Conservation (phyloP, 306 rosid genomes). For the Prinsepia uniflora region DNA sequence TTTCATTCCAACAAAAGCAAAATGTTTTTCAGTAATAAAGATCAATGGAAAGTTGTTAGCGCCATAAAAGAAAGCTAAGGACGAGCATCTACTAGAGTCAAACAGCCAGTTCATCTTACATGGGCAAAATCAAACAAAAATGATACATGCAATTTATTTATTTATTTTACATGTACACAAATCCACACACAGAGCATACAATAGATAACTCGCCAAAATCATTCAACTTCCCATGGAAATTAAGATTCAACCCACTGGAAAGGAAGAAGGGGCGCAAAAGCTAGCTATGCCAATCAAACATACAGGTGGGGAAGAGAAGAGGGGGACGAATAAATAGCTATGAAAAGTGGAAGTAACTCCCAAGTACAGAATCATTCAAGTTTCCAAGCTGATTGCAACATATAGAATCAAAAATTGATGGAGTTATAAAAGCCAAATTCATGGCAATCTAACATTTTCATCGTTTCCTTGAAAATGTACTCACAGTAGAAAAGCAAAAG, state of each 20-base stretch:
- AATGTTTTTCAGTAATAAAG: not conserved
- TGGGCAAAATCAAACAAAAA: not conserved
- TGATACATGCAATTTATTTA: too few species aligned
- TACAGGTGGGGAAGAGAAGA: not conserved
- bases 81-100: too few species aligned
- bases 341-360: not conserved
- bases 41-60: not conserved
- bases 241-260: not conserved
- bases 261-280: not conserved
- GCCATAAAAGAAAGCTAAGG: not conserved
- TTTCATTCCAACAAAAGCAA: not conserved
- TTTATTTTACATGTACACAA: too few species aligned
- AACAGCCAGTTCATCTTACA: not conserved
- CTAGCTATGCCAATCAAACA: not conserved
- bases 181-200: not conserved
- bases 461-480: conserved; percentile 16
- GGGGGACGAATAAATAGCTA: not conserved
- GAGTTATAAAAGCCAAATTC: not conserved
- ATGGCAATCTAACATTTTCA: not conserved
- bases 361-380: not conserved
- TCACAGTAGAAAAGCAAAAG: conserved; percentile 42
- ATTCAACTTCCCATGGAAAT: not conserved
- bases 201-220: not conserved
- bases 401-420: not conserved
- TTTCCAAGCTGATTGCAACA: not conserved